Base-by-base conservation (phyloP, 208 protist genomes). In the Herpetomonas tarakana region DNA sequence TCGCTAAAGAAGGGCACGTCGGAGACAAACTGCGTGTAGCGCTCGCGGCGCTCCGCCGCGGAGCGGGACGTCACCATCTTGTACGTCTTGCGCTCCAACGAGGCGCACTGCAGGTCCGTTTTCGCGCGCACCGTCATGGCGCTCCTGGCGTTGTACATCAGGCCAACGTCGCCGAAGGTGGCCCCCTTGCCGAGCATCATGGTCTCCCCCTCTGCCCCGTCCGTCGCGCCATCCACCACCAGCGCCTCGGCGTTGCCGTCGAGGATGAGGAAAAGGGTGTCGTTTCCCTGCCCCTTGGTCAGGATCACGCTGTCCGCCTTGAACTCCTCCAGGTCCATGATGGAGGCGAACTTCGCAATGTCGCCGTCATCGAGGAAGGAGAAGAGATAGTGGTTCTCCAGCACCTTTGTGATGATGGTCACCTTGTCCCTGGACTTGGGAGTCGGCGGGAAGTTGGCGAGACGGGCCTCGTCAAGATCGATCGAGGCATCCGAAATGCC, bases 331-430 rank as follows among this genome's bases (percentile, higher is more conserved):
- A 78, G 56, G 39, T 87, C 72, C 85, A 94, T 91, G 51, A 86
- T 80, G 45, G 71, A 66, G 2, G 78, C 78, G 29, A 86, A 65
- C 65, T 67, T 76, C 12, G 60, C 58, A 41, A 88, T 68, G 52
- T 87, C 67, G 44, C 41, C 69, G 54, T 89, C 86, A 59, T 92
- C 82, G 12, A 89, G 62, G 35, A 69, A 81, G 39, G 78, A 91
- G 65, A 92, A 94, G 52, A 91, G 68, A 52, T 77, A 87, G 62
- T 88, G 82, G 25, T 58, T 53, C 64, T 88, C 74, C 19, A 94
- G 71, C 6, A 76, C 70, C 26, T 65, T 58, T 19, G 67, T 74
- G 44, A 91, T 87, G 26, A 78, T 71, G 54, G 68, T 68, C 30
- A 82, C 50, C 51, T 85, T 79, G 39, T 83, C 74, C 56, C 67